Evolutionary conservation across 2,329 filamentous ascomycete species (phyloP), one percentile per base, ranked within the genome.

Genomic region (Escovopsis sp.): DNA sequence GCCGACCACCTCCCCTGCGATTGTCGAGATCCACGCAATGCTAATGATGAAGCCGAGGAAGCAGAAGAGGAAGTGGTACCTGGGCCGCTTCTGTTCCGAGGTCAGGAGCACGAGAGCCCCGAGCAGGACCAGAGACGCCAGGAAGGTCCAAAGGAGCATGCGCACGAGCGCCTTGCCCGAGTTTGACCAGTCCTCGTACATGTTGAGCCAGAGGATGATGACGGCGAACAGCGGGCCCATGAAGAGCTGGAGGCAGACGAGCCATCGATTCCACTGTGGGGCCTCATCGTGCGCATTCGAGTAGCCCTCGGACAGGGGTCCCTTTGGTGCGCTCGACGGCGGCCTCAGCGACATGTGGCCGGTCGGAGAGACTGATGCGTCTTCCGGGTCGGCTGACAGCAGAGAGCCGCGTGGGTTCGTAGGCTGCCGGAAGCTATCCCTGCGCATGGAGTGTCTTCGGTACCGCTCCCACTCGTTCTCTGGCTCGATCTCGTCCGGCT

Each of bases 11-110:
- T 98, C 89, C 33, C 86, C 85, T 2, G 91, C 89, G 52, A 98
- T 87, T 2, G 86, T 91, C 34, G 86, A 91, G 52, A 96, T 95
- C 91, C 93, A 98, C 23, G 85, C 83, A 44, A 96, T 91, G 47
- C 83, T 80, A 45, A 96, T 93, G 8, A 82, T 68, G 56, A 98
- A 98, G 6, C 93, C 91, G 33, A 93, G 67, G 54, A 94, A 85
- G 56, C 87, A 94, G 38, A 96, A 70, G 23, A 89, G 56, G 39
- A 80, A 81, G 45, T 88, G 82, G 60, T 85, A 85, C 48, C 72
- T 76, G 0, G 85, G 82, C 28, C 80, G 78, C 32, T 70, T 72
- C 40, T 75, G 68, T 7, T 80, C 70, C 1, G 73, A 75, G 0
- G 88, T 93, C 18, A 79, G 79, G 4, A 77, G 46, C 3, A 93